A percentile compares a stretch with the other conserved stretches of the same genome.
Conservation (phyloP, 208 protist species). For the Acanthamoeba divionensis region DNA sequence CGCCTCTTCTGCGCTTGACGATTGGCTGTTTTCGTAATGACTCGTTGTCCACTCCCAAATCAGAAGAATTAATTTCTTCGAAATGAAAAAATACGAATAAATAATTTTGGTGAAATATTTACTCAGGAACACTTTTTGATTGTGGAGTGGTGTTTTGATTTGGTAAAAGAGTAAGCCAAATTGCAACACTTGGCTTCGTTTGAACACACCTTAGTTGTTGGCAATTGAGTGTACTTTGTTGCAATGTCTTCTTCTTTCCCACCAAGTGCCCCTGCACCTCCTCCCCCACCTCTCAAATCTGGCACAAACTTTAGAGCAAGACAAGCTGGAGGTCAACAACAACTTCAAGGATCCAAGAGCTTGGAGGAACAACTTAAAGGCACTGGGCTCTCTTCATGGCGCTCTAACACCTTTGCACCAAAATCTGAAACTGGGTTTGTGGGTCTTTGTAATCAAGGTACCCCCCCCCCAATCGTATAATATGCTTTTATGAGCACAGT, state of each 20-base stretch:
- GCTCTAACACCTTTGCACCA: neutral
- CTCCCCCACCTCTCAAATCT: neutral
- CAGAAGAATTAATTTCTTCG: too few species aligned
- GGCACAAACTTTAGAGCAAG: neutral
- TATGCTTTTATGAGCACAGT: neutral
- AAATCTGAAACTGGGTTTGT: conserved; percentile 54
- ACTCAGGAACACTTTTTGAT: neutral
- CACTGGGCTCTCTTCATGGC: conserved; percentile 44
- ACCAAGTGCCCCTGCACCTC: neutral
- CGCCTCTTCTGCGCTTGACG: neutral
- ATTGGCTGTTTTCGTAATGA: too few species aligned
- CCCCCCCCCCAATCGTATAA: neutral
- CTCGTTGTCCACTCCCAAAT: too few species aligned
- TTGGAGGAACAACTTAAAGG: neutral
- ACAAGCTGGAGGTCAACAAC: neutral
- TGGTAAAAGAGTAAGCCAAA: neutral
- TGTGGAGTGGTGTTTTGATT: neutral
- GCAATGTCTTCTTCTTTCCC: neutral
- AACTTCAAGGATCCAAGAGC: neutral
- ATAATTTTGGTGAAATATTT: neutral
- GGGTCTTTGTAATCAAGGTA: conserved; percentile 38
- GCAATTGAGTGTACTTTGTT: too few species aligned
- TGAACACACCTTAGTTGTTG: neutral
- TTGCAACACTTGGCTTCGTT: neutral
- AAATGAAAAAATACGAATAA: too few species aligned